Percentiles rank a stretch among this genome's conserved stretches.
These are phyloP conservation scores for Neofusicoccum laricinum DNA, from an alignment of 2,329 filamentous ascomycete genomes.

Conservation along the genomic window DNA sequence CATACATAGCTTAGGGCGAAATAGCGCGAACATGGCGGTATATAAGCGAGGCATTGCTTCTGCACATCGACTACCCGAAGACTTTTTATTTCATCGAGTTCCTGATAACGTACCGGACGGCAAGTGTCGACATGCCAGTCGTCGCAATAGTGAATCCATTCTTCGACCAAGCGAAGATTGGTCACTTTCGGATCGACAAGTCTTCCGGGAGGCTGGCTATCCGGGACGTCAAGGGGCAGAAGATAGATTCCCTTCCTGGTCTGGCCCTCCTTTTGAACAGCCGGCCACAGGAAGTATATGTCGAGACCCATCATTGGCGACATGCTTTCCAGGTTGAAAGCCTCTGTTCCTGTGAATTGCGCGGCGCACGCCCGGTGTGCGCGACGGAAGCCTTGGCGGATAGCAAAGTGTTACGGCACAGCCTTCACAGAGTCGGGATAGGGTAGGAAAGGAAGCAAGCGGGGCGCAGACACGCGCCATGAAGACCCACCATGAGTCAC, in stretches of 20 bases:
- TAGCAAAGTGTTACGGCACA: too few relatives aligned
- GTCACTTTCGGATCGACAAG: not conserved
- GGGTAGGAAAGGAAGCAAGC: too few relatives aligned
- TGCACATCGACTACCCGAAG: not conserved
- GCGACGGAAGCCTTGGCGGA: not conserved
- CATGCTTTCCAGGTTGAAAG: not conserved
- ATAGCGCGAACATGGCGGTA: constrained; percentile 6
- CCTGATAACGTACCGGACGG: not conserved
- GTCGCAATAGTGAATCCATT: not conserved
- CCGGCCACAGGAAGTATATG: not conserved
- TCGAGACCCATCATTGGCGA: not conserved
- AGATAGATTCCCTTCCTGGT: not conserved
- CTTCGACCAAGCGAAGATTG: not conserved
- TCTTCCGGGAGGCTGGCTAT: not conserved
- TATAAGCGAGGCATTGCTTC: not conserved
- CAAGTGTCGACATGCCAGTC: not conserved
- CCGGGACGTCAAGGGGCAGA: not conserved
- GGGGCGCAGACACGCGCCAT: too few relatives aligned
- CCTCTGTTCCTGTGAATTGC: not conserved
- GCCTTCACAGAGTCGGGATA: too few relatives aligned
- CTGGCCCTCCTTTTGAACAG: not conserved
- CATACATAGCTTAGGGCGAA: constrained; percentile 21
- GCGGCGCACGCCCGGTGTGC: not conserved
- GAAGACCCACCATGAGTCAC: too few relatives aligned
- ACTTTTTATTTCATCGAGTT: not conserved